Evolutionary conservation across 2,329 filamentous ascomycete genomes (phyloP).

Genomic region (Ophiostoma himal-ulmi): DNA sequence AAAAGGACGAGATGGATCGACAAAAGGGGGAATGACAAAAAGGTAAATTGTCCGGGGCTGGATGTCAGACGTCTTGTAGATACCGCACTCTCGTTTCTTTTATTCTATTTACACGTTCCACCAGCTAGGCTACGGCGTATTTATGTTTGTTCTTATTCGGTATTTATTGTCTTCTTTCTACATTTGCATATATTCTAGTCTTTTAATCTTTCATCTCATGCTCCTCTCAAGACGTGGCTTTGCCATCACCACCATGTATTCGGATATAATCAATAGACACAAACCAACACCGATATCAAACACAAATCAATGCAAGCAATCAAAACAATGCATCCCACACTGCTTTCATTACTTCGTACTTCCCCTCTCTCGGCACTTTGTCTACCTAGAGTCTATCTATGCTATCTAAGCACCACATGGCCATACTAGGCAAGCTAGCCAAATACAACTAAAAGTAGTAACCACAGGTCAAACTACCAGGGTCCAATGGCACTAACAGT

Average conservation of each 20-base stretch:
- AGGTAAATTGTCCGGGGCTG: neutral
- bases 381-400: constrained; percentile 6
- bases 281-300: neutral
- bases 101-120: too few species aligned
- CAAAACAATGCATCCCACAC: neutral
- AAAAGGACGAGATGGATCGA: neutral
- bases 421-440: neutral
- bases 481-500: neutral
- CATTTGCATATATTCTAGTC: neutral
- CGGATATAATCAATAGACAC: neutral
- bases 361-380: constrained; percentile 7
- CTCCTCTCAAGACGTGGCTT: neutral
- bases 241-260: neutral
- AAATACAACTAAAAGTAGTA: neutral
- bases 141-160: neutral
- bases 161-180: neutral
- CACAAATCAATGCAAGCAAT: too few species aligned
- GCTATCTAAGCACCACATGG: constrained; percentile 13
- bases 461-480: neutral
- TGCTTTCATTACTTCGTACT: neutral
- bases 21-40: neutral
- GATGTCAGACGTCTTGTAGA: neutral
- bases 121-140: neutral
- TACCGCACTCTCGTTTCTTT: too few species aligned
- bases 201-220: neutral